Evolutionary conservation across 1,284 basidiomycete species (phyloP).

Genomic region (Moesziomyces parantarcticus): DNA sequence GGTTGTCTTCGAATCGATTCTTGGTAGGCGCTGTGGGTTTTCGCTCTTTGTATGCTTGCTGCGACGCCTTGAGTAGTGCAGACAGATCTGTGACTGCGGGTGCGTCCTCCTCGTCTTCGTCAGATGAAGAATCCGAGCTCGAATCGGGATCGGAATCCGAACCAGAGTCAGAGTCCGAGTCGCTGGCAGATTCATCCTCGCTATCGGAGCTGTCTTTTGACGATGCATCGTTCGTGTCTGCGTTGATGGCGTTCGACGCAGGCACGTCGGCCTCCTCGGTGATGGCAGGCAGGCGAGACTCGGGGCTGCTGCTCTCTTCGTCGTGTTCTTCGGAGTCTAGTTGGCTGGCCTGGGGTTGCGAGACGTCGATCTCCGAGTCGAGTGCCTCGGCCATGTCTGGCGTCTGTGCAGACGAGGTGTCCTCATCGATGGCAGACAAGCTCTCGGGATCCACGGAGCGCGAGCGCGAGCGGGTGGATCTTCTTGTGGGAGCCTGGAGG

Average conservation of each 20-base stretch:
- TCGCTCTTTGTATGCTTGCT: constrained; percentile 38
- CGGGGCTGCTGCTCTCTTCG: constrained; percentile 6
- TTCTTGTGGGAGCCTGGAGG: constrained; percentile 22
- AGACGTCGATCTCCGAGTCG: constrained; percentile 11
- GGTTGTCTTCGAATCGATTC: constrained; percentile 39
- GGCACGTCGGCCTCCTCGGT: constrained; percentile 11
- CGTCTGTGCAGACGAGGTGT: background rate
- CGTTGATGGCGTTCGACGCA: background rate
- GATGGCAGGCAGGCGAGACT: constrained; percentile 17
- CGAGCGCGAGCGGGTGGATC: constrained; percentile 42
- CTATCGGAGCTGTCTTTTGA: constrained; percentile 18
- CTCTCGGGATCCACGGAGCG: constrained; percentile 28
- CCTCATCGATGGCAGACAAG: constrained; percentile 23
- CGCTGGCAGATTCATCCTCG: constrained; percentile 6
- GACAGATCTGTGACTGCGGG: constrained; percentile 17
- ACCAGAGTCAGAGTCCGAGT: constrained; percentile 15
- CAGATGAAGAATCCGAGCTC: constrained; percentile 28
- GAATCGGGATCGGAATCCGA: constrained; percentile 32
- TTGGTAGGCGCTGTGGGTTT: constrained; percentile 5
- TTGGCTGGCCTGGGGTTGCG: constrained; percentile 2
- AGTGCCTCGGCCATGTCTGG: constrained; percentile 6
- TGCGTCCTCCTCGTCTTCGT: constrained; percentile 20
- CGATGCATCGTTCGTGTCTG: background rate
- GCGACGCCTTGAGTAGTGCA: constrained; percentile 44
- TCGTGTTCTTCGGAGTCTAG: background rate